phyloP scores from a whole-genome alignment of 2,329 filamentous ascomycete genomes.

The Chaetomiaceae sp. region DNA sequence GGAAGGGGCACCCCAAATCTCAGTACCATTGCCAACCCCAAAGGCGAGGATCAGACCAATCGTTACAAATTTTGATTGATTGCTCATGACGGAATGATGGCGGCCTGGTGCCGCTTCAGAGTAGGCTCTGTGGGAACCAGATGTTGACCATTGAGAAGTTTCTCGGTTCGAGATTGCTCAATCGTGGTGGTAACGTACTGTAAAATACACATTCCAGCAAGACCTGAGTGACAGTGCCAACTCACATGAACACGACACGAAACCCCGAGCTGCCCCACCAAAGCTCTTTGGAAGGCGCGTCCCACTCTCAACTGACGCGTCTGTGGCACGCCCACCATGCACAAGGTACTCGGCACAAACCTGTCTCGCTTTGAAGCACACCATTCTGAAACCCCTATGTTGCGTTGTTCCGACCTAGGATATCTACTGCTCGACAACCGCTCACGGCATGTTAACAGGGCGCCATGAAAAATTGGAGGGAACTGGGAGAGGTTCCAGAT shows the following conservation, averaged over 20 bases:
- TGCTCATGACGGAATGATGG: constrained; percentile 10
- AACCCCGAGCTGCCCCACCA: constrained; percentile 10
- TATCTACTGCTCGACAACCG: neutral
- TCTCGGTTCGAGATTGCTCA: neutral
- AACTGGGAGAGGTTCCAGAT: constrained; percentile 45
- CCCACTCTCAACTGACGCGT: constrained; percentile 18
- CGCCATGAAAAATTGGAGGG: constrained; percentile 43
- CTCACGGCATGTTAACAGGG: constrained; percentile 18
- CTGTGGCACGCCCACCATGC: neutral
- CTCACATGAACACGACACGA: constrained; percentile 1
- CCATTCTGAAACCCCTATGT: neutral
- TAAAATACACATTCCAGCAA: no score
- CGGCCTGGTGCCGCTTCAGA: neutral
- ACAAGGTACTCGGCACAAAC: neutral
- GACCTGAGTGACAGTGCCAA: constrained; percentile 9
- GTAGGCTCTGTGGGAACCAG: neutral
- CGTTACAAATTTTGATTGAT: constrained; percentile 16
- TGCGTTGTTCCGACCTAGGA: neutral
- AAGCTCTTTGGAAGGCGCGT: constrained; percentile 14
- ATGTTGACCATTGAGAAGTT: neutral
- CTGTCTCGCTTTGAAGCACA: neutral
- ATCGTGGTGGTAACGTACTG: neutral
- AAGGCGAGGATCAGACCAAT: constrained; percentile 18
- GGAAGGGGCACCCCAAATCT: no score
- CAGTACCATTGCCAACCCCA: constrained; percentile 23